A percentile compares a stretch with the other conserved stretches of the same genome.
phyloP scores from a whole-genome alignment of 192 early-diverging fungal genomes.

The Entomortierella parvispora region DNA sequence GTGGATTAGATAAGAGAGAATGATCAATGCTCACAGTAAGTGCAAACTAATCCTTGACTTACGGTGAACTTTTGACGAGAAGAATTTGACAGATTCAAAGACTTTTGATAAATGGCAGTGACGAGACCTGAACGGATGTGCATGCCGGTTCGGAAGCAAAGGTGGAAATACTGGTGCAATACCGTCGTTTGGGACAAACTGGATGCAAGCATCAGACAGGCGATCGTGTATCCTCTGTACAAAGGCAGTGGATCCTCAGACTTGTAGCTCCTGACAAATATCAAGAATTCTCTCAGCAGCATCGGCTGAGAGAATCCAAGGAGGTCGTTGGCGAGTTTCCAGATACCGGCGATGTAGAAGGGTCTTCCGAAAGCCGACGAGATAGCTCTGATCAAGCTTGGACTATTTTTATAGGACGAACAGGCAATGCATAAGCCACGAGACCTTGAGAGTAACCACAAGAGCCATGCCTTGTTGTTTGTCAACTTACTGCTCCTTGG shows the following conservation, averaged over 20 bases:
- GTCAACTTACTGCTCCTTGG: constrained; percentile 53
- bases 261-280: constrained; percentile 69
- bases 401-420: constrained; percentile 38
- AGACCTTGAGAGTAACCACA: too few relatives aligned
- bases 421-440: too few relatives aligned
- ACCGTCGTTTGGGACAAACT: constrained; percentile 81
- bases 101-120: constrained; percentile 88
- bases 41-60: constrained; percentile 43
- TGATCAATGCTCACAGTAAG: neutral
- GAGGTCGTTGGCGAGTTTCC: constrained; percentile 82
- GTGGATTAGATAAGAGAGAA: constrained; percentile 32
- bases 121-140: constrained; percentile 78
- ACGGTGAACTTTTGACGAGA: constrained; percentile 83
- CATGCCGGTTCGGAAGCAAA: constrained; percentile 82
- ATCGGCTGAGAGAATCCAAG: constrained; percentile 83
- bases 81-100: constrained; percentile 82
- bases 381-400: constrained; percentile 66
- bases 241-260: constrained; percentile 65
- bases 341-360: constrained; percentile 79
- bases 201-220: constrained; percentile 80
- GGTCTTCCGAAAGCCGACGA: constrained; percentile 65
- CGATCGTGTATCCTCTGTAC: constrained; percentile 82
- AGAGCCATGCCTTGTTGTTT: neutral
- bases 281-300: constrained; percentile 77
- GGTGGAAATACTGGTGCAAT: constrained; percentile 91